Evolutionary conservation across 495 filamentous ascomycete genomes (phyloP).

Genomic region (Penicillium canariense): DNA sequence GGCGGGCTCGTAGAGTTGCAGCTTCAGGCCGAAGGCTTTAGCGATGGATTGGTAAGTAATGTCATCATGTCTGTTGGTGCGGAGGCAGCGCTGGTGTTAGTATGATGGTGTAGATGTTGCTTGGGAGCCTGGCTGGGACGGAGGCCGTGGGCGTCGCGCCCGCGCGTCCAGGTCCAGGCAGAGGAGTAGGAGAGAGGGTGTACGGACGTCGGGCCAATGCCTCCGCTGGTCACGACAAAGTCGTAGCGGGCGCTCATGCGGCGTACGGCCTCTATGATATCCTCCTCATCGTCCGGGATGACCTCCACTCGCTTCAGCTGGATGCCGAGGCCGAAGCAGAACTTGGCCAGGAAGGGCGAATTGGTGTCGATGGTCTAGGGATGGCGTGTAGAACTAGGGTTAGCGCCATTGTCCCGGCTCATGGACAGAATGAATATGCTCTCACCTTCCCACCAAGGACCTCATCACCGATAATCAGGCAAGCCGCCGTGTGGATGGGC

Average conservation of each 20-base stretch:
- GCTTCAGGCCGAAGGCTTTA: conserved; percentile 75
- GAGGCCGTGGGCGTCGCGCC: no score
- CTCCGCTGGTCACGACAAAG: conserved; percentile 90
- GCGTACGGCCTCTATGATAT: conserved; percentile 83
- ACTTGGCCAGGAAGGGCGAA: conserved; percentile 86
- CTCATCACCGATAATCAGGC: conserved; percentile 95
- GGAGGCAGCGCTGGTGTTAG: not conserved
- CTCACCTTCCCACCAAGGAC: conserved; percentile 91
- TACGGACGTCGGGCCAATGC: conserved; percentile 87
- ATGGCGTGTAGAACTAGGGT: not conserved
- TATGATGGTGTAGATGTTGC: not conserved
- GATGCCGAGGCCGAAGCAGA: conserved; percentile 89
- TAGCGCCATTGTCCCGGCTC: not conserved
- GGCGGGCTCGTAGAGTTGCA: conserved; percentile 72
- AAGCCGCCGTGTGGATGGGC: conserved; percentile 85
- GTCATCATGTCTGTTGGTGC: conserved; percentile 74
- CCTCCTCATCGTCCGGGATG: conserved; percentile 83
- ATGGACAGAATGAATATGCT: no score
- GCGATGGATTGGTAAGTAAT: conserved; percentile 96
- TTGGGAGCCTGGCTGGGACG: not conserved
- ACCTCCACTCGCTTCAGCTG: conserved; percentile 86
- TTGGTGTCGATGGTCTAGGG: conserved; percentile 82
- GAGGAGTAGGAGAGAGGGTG: conserved; percentile 2
- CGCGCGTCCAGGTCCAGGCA: not conserved
- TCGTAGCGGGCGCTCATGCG: conserved; percentile 88